A percentile compares a stretch with the other conserved stretches of the same genome.
These are phyloP conservation scores for Psilocybe sp. DNA, from an alignment of 768 basidiomycete species.

Conservation along the genomic window DNA sequence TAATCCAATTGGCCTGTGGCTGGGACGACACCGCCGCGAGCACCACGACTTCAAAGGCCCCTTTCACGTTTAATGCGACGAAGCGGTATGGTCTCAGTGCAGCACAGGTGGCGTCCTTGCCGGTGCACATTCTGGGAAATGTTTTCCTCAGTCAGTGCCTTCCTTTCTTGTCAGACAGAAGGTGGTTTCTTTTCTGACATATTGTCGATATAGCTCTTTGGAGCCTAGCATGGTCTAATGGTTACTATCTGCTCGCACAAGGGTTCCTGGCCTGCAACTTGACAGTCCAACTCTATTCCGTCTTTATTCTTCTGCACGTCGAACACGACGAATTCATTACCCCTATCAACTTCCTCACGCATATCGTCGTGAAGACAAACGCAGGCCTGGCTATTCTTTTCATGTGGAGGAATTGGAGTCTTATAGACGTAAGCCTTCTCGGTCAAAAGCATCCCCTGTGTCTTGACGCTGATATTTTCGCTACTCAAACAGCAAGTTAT, in stretches of 20 bases:
- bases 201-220: conserved; percentile 24
- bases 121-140: conserved; percentile 19
- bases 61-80: neutral
- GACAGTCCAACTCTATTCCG: conserved; percentile 31
- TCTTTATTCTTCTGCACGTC: conserved; percentile 27
- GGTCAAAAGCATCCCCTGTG: neutral
- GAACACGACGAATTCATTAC: conserved; percentile 19
- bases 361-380: conserved; percentile 40
- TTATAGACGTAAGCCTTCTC: conserved; percentile 21
- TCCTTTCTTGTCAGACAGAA: neutral
- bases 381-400: conserved; percentile 34
- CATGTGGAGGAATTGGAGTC: conserved; percentile 29
- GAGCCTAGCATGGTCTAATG: conserved; percentile 16
- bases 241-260: conserved; percentile 15
- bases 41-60: neutral
- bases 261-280: conserved; percentile 26
- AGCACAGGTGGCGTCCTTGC: conserved; percentile 20
- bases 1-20: conserved; percentile 7
- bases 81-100: conserved; percentile 10
- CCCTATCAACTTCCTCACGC: conserved; percentile 28
- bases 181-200: neutral
- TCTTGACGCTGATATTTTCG: neutral
- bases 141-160: conserved; percentile 17
- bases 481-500: conserved; percentile 13
- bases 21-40: conserved; percentile 8